phyloP scores from a whole-genome alignment of 2,329 filamentous ascomycete genomes.

The Blumeriella jaapii region DNA sequence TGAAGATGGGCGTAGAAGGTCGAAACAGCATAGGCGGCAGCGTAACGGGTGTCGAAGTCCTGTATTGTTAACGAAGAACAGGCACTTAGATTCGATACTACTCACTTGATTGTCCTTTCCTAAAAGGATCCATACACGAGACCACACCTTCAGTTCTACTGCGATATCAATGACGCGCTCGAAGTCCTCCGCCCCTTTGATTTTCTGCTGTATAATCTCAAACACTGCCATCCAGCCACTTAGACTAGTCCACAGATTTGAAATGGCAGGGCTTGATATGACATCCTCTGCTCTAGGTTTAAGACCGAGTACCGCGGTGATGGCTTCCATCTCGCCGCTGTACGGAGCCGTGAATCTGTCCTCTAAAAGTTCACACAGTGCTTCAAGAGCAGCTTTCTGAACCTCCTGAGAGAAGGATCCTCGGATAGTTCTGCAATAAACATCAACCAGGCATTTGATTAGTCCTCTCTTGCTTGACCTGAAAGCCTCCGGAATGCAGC shows the following conservation, averaged over 20 bases:
- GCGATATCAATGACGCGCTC: background rate
- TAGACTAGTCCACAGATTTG: background rate
- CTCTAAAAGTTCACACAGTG: conserved; percentile 1
- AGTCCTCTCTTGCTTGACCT: background rate
- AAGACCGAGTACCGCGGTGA: background rate
- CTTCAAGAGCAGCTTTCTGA: conserved; percentile 1
- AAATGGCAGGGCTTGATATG: background rate
- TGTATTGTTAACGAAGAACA: conserved; percentile 23
- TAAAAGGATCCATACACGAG: background rate
- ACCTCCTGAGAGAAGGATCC: background rate
- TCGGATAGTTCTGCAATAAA: background rate
- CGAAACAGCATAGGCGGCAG: conserved; percentile 35
- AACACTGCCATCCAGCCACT: conserved; percentile 1
- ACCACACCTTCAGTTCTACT: background rate
- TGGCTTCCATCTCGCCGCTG: background rate
- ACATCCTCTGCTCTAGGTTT: background rate
- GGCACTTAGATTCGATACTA: background rate
- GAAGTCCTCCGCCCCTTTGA: background rate
- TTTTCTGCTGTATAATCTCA: background rate
- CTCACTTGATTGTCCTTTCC: conserved; percentile 4
- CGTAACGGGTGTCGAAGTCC: conserved; percentile 49
- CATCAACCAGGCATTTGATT: background rate
- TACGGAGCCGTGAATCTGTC: background rate
- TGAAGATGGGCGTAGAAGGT: conserved; percentile 23
- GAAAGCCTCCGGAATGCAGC: background rate